Evolutionary conservation across 192 early-diverging fungal genomes (phyloP), one percentile per base, ranked within the genome.

Genomic region (Coemansia sp.): DNA sequence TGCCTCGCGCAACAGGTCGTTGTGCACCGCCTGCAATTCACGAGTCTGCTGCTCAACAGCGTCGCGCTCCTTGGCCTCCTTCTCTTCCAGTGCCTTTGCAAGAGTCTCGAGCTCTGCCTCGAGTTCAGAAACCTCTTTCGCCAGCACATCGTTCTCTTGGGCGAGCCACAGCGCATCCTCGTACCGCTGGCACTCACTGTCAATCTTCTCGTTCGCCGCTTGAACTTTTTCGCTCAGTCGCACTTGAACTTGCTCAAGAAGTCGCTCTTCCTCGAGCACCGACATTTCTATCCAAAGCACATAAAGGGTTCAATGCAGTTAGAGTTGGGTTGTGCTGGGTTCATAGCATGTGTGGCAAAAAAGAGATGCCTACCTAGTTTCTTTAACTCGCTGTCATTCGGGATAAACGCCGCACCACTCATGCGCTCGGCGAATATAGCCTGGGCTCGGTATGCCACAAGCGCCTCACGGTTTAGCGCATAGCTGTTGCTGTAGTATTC

Each of bases 31-130:
- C 40, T 84, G 82, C 55, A 84, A 64, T 47, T 84, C 82, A 33
- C 82, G 82, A 36, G 74, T 71, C 66, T 84, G 82, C 72, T 84
- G 82, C 69, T 79, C 82, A 11, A 67, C 72, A 7, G 55, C 52
- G 20, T 76, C 77, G n/a, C 65, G 57, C 52, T 84, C 82, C 33
- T 61, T 69, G 57, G 46, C 65, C 57, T 84, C 82, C 66, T 79
- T 84, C 39, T 76, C 74, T 11, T 79, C 76, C 12, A 84, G 47
- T 1, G 58, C 64, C 55, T 34, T 68, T 55, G 40, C 38, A 18
- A 79, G 71, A 33, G 52, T 49, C 43, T 57, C 69, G 18, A 84
- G 74, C 69, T 84, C 82, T 1, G 70, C 74, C 22, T 84, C 82
- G 9, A 84, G 66, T 29, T 73, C 64, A 1, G 40, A 27, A 8